phyloP scores from a whole-genome alignment of 177 flowering plant species.

The Vitis hybrid region DNA sequence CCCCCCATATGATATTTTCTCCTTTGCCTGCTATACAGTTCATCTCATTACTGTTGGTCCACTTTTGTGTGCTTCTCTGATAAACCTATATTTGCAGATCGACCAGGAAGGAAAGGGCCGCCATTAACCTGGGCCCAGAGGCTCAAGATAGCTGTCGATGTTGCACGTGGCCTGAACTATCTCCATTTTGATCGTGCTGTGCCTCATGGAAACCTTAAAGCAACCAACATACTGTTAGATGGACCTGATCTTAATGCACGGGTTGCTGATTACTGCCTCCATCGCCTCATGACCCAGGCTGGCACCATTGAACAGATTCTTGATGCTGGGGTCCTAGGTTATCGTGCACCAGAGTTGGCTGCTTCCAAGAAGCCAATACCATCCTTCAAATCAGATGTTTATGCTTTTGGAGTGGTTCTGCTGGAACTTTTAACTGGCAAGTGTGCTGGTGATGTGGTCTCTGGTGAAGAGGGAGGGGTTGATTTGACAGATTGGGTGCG shows the following conservation, averaged over 20 bases:
- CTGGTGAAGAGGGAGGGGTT: conserved; percentile 60
- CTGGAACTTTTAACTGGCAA: conserved; percentile 83
- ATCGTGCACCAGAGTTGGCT: conserved; percentile 91
- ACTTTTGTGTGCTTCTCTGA: neutral
- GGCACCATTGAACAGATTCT: conserved; percentile 90
- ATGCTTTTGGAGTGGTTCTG: conserved; percentile 87
- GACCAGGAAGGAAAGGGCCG: conserved; percentile 84
- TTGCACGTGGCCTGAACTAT: conserved; percentile 96
- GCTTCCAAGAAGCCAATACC: conserved; percentile 83
- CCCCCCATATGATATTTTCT: neutral
- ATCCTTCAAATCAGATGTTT: conserved; percentile 94
- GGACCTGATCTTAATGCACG: conserved; percentile 89
- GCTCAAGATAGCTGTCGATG: conserved; percentile 89
- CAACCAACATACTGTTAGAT: conserved; percentile 76
- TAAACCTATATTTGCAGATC: conserved; percentile 47
- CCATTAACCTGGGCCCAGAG: conserved; percentile 80
- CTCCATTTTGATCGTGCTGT: conserved; percentile 96
- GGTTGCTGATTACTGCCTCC: conserved; percentile 93
- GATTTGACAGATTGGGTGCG: conserved; percentile 80
- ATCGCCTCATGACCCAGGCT: conserved; percentile 93
- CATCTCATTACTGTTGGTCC: neutral
- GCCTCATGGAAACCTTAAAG: conserved; percentile 95
- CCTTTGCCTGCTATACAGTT: neutral
- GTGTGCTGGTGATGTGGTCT: conserved; percentile 90
- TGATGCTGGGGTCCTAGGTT: conserved; percentile 88